Evolutionary conservation across 164 flowering plant species (phyloP).

Genomic region (Santalum album): DNA sequence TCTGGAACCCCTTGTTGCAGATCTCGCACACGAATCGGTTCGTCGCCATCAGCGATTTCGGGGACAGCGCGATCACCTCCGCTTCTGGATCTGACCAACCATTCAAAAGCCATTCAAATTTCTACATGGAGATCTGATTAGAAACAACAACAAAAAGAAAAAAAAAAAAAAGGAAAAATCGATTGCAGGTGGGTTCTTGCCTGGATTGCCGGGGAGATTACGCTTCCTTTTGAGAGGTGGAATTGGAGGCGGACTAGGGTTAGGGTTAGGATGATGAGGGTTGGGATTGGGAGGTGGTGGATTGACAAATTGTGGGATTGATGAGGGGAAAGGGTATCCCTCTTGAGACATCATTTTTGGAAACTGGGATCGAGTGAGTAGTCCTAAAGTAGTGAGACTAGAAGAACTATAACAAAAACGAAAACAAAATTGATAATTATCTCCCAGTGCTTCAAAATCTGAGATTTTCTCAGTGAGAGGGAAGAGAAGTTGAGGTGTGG

Average conservation of each 20-base stretch:
- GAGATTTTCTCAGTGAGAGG: too few relatives aligned
- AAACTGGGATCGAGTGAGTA: too few relatives aligned
- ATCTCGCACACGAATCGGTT: constrained; percentile 63
- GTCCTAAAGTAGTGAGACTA: too few relatives aligned
- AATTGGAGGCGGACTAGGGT: constrained; percentile 14
- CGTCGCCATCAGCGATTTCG: constrained; percentile 65
- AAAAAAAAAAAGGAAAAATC: neutral
- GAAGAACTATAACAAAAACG: too few relatives aligned
- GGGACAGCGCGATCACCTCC: constrained; percentile 64
- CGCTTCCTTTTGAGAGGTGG: constrained; percentile 39
- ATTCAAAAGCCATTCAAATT: too few relatives aligned
- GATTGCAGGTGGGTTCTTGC: constrained; percentile 17
- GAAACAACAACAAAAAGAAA: too few relatives aligned
- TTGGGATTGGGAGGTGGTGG: constrained; percentile 7
- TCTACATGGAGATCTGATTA: too few relatives aligned
- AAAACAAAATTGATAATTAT: too few relatives aligned
- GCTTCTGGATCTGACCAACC: constrained; percentile 83
- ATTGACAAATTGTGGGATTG: constrained; percentile 25
- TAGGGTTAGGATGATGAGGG: constrained; percentile 26
- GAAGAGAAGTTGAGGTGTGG: too few relatives aligned
- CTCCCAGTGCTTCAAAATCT: too few relatives aligned
- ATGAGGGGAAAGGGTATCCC: constrained; percentile 31
- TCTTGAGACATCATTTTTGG: constrained; percentile 52
- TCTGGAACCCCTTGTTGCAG: constrained; percentile 78
- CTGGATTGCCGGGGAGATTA: constrained; percentile 72